A percentile compares a stretch with the other conserved stretches of the same genome.
These are phyloP conservation scores for Aspergillus ibericus DNA, from an alignment of 2,329 filamentous ascomycete genomes.

Conservation along the genomic window DNA sequence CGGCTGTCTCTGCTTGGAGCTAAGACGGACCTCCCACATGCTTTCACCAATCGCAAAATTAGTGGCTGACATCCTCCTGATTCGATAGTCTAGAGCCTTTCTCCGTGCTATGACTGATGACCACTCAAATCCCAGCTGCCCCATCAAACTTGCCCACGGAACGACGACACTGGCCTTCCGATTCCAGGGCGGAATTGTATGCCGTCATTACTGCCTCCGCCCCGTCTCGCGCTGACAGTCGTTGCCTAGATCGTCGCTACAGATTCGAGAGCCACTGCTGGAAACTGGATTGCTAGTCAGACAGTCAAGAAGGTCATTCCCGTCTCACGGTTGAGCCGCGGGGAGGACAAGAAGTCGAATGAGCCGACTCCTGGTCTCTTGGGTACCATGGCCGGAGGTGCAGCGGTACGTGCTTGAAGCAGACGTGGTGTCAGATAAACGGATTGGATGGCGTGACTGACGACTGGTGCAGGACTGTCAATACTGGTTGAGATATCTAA, in stretches of 20 bases:
- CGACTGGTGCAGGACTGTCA: constrained; percentile 73
- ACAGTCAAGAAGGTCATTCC: constrained; percentile 98
- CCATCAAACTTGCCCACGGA: constrained; percentile 99
- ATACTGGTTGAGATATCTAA: constrained; percentile 98
- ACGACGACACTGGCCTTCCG: constrained; percentile 97
- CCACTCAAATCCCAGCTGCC: constrained; percentile 91
- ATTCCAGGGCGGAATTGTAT: constrained; percentile 87
- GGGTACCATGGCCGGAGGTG: constrained; percentile 97
- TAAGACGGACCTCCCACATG: background rate
- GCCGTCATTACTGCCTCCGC: constrained; percentile 12
- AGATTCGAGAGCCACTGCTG: constrained; percentile 93
- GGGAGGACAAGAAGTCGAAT: constrained; percentile 37
- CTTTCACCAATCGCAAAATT: background rate
- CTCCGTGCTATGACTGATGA: constrained; percentile 97
- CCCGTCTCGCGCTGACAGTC: background rate
- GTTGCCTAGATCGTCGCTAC: constrained; percentile 75
- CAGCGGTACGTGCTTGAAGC: constrained; percentile 60
- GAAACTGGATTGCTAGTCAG: constrained; percentile 99
- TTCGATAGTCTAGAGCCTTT: constrained; percentile 77
- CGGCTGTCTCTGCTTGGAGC: background rate
- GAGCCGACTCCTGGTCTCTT: constrained; percentile 59
- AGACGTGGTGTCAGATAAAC: background rate
- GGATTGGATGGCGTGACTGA: background rate
- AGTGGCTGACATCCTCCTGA: background rate
- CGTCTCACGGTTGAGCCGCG: constrained; percentile 42